phyloP scores from a whole-genome alignment of 23 red algal species.

The Pyropia yezoensis region DNA sequence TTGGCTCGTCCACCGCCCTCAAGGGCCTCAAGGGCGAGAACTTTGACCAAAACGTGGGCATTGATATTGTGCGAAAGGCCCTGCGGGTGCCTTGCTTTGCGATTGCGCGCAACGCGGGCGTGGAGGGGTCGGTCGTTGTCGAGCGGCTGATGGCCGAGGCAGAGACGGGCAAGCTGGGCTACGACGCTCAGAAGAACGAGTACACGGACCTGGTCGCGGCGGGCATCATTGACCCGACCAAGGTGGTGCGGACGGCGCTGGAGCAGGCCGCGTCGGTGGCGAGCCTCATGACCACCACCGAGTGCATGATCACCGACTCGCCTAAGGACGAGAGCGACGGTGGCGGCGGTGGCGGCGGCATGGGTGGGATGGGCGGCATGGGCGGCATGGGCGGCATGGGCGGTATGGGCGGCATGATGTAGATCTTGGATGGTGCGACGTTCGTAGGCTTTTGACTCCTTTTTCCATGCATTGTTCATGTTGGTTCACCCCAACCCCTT shows the following conservation, averaged over 20 bases:
- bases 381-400: slow-evolving; percentile 62
- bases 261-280: slow-evolving; percentile 88
- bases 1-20: slow-evolving; percentile 44
- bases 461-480: background rate
- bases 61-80: slow-evolving; percentile 92
- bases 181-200: slow-evolving; percentile 65
- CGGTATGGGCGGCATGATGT: slow-evolving; percentile 18
- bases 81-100: slow-evolving; percentile 67
- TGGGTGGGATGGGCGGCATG: slow-evolving; percentile 32
- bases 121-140: slow-evolving; percentile 89
- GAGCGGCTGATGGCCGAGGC: slow-evolving; percentile 58
- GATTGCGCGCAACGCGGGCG: slow-evolving; percentile 88
- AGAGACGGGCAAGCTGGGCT: slow-evolving; percentile 43
- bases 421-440: background rate
- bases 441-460: background rate
- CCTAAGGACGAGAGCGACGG: slow-evolving; percentile 77
- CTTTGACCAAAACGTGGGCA: slow-evolving; percentile 96
- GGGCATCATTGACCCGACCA: slow-evolving; percentile 97
- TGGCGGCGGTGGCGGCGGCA: slow-evolving; percentile 31
- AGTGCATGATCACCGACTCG: slow-evolving; percentile 91
- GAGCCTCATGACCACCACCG: slow-evolving; percentile 91
- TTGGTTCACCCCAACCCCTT: background rate
- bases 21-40: slow-evolving; percentile 66
- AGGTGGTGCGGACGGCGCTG: slow-evolving; percentile 85
- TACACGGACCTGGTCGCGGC: slow-evolving; percentile 60